Base-by-base conservation (phyloP, 2,329 filamentous ascomycete genomes). In the Karstenula rhodostoma region DNA sequence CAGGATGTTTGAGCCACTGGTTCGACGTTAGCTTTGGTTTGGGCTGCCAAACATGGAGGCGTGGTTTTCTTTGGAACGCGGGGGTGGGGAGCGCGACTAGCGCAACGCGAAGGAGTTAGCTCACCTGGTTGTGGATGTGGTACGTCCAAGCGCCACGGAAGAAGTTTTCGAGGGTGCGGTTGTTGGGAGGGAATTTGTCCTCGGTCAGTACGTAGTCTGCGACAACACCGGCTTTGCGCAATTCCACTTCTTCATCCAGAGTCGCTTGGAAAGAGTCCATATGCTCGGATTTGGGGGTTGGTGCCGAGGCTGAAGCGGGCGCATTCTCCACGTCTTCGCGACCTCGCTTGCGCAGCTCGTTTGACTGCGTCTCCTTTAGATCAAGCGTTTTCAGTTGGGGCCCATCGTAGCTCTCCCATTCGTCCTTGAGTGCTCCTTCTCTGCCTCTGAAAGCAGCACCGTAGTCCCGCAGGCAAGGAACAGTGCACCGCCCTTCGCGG, bases 101-200 rank as follows among this genome's bases (percentile, higher is more conserved):
- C 44, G 35, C 17, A 9, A 42, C 13, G 22, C 40, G 43, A 40
- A 27, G 17, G 43, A 43, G n/a, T 29, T 43, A 62, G 72, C 80
- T 73, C 73, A 85, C 83, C 77, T 85, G 84, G 63, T 86, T 86
- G 67, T 86, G 84, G 60, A 86, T 82, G 68, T 86, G 84, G 68
- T 86, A 86, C 29, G 83, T 85, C 82, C 83, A 86, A 23, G 83
- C 81, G 1, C 84, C 84, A 6, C 81, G 77, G 75, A 86, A 86
- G 73, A 86, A 86, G 66, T 86, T 83, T 67, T 84, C 81, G 50
- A 86, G 58, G 0, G 83, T 86, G 42, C 84, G 79, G 66, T 86
- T 86, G 62, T 83, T 86, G n/a, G 83, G 83, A 19, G 84, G 83
- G 67, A 82, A 86, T 35, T 81, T 81, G 67, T 86, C 84, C 56